phyloP scores from a whole-genome alignment of 2,329 filamentous ascomycete genomes.

The Graphium sp. region DNA sequence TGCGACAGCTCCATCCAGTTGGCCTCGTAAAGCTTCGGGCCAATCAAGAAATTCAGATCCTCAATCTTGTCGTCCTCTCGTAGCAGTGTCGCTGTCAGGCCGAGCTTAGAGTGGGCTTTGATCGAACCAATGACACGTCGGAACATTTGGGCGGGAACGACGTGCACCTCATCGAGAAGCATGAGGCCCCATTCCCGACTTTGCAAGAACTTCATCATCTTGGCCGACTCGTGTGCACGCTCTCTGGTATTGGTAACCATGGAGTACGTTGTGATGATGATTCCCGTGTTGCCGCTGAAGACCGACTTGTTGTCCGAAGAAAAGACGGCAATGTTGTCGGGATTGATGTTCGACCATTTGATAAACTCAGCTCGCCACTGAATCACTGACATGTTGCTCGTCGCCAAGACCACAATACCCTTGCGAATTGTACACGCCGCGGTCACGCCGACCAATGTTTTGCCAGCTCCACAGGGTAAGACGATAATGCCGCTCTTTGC shows the following conservation, averaged over 20 bases:
- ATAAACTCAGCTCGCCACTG: constrained; percentile 95
- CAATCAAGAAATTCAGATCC: constrained; percentile 92
- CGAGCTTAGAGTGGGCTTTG: constrained; percentile 88
- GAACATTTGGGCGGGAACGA: constrained; percentile 94
- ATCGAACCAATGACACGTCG: constrained; percentile 84
- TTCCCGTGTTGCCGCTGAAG: constrained; percentile 79
- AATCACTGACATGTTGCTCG: constrained; percentile 92
- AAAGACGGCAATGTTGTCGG: constrained; percentile 85
- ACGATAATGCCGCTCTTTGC: constrained; percentile 97
- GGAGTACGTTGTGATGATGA: constrained; percentile 94
- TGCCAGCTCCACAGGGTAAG: constrained; percentile 87
- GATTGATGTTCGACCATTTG: constrained; percentile 93
- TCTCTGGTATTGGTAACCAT: constrained; percentile 93
- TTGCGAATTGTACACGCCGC: constrained; percentile 97
- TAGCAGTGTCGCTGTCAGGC: constrained; percentile 81
- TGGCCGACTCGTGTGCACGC: constrained; percentile 79
- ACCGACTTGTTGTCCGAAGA: constrained; percentile 78
- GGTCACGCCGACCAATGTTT: constrained; percentile 95
- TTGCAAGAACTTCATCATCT: constrained; percentile 93
- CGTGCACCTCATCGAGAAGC: constrained; percentile 94
- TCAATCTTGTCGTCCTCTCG: constrained; percentile 98
- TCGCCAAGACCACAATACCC: constrained; percentile 86
- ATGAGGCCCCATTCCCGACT: constrained; percentile 91
- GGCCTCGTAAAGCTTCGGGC: constrained; percentile 92
- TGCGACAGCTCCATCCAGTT: constrained; percentile 99